These are phyloP conservation scores for Anthracocystis setariae DNA, from an alignment of 1,284 basidiomycete genomes.

Conservation along the genomic window DNA sequence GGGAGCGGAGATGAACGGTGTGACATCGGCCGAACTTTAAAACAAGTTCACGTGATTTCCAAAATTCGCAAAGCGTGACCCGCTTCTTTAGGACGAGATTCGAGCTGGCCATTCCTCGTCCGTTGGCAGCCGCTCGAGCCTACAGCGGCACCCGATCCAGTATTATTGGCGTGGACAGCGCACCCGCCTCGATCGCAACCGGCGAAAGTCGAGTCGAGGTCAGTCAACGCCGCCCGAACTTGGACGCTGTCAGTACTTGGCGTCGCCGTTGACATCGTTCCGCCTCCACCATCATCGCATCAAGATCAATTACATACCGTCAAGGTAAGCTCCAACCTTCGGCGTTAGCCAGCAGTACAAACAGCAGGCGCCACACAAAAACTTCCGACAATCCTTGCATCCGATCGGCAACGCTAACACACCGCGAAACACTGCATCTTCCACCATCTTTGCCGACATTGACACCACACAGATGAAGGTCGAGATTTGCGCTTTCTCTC, in stretches of 20 bases:
- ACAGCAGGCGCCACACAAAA: constrained; percentile 16
- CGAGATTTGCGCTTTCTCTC: constrained; percentile 68
- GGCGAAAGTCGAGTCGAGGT: neutral
- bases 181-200: too few species aligned
- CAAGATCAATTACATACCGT: constrained; percentile 45
- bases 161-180: too few species aligned
- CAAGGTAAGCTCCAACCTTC: constrained; percentile 36
- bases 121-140: too few species aligned
- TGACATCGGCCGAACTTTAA: too few species aligned
- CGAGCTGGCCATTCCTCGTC: too few species aligned
- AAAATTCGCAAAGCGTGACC: too few species aligned
- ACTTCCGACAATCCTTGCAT: neutral
- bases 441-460: constrained; percentile 2
- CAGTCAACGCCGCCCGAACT: too few species aligned
- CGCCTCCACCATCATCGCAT: constrained; percentile 41
- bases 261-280: neutral
- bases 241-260: constrained; percentile 1
- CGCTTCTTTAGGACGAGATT: too few species aligned
- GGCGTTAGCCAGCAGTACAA: constrained; percentile 11
- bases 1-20: too few species aligned
- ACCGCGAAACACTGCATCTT: constrained; percentile 5
- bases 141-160: too few species aligned
- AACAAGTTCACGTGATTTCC: too few species aligned
- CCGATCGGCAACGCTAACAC: constrained; percentile 30
- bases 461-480: constrained; percentile 64